Percentiles rank a stretch among this genome's conserved stretches.
phyloP scores from a whole-genome alignment of 176 grass and related monocot genomes.

The Elymus sibiricus region DNA sequence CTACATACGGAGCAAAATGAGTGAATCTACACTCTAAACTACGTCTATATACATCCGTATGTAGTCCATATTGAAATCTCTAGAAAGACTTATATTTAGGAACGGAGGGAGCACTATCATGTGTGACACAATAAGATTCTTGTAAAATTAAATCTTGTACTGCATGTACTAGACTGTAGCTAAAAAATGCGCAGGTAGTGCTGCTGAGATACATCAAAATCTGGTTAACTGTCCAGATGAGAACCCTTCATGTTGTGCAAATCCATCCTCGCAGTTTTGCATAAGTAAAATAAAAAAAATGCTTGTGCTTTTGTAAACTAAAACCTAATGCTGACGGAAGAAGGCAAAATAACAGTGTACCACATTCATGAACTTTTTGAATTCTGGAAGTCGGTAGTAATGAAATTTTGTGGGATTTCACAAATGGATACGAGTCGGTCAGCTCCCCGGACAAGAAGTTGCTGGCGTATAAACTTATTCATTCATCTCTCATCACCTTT shows the following conservation, averaged over 20 bases:
- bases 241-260: not conserved
- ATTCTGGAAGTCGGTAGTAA: not conserved
- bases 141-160: slow-evolving; percentile 18
- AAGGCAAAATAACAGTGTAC: not conserved
- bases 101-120: too few species aligned
- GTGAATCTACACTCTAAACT: too few species aligned
- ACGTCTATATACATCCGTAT: too few species aligned
- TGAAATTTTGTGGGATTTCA: not conserved
- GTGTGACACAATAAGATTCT: not conserved
- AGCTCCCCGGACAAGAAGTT: not conserved
- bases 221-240: not conserved
- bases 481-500: not conserved
- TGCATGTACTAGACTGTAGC: not conserved
- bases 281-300: too few species aligned
- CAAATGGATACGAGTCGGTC: not conserved
- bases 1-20: too few species aligned
- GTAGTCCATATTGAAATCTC: too few species aligned
- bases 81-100: too few species aligned
- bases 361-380: not conserved
- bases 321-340: not conserved
- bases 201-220: too few species aligned
- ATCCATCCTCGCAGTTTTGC: not conserved
- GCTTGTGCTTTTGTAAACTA: not conserved
- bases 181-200: not conserved
- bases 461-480: not conserved